Evolutionary conservation across 2,329 filamentous ascomycete genomes (phyloP), one percentile per base, ranked within the genome.

Genomic region (Phialemonium atrogriseum): DNA sequence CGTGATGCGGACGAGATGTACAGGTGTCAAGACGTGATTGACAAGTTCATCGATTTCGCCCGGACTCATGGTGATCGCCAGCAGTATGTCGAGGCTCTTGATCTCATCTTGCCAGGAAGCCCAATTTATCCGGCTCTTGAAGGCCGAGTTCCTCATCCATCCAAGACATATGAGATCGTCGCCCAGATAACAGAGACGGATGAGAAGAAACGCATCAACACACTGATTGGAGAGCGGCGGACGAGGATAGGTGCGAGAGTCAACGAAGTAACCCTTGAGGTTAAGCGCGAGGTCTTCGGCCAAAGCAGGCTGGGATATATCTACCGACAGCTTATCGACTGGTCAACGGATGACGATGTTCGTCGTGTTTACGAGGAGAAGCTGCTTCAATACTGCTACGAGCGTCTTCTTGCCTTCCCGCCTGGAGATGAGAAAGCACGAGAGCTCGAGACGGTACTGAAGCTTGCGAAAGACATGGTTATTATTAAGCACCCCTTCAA

Each of bases 401-500:
- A 95, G 35, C 72, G 76, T 5, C 68, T 98, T 1, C 56, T 81
- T 7, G 78, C 84, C 17, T 66, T 85, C 11, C 73, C 80, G 3
- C 38, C 67, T 2, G 76, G 79, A 4, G 54, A 61, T 4, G 63
- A 77, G 36, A 96, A 96, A 56, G 51, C 60, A 1, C 57, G 65
- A 12, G 87, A 93, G 54, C 73, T 84, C 16, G 64, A 76, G 21
- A 78, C 82, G 41, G 80, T 94, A 0, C 59, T 82, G 47, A 80
- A 82, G 37, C 64, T 91, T 32, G 87, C 89, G 1, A 77, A 80
- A 40, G 91, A 89, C 39, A 94, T 98, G 84, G 89, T 98, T 38
- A 84, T 94, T 37, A 91, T 98, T 52, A 88, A 89, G 46, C 87
- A 96, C 46, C 84, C 86, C 0, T 94, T 81, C 58, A 76, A 80